phyloP scores from a whole-genome alignment of 208 protist genomes.

The Leishmania major region DNA sequence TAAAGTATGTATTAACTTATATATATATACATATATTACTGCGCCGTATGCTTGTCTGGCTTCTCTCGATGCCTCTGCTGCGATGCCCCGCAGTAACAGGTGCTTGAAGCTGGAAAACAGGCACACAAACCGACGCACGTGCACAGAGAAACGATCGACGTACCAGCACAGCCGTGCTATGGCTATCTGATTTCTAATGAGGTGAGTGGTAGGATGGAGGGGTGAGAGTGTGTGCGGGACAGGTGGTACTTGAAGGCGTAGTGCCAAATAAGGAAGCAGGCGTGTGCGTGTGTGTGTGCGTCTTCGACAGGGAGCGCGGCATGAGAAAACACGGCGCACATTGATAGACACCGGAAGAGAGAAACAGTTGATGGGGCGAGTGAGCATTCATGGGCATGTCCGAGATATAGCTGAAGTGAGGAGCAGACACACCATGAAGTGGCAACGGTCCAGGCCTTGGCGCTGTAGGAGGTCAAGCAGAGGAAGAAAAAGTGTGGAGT shows the following conservation, averaged over 20 bases:
- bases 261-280: background rate
- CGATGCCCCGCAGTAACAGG: background rate
- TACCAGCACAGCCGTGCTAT: background rate
- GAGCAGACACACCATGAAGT: background rate
- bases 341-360: background rate
- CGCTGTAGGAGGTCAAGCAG: background rate
- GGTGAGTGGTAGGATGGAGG: background rate
- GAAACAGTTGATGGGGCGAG: background rate
- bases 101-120: background rate
- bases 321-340: background rate
- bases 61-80: too few species aligned
- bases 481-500: background rate
- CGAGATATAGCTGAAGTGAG: background rate
- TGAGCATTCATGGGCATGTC: background rate
- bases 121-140: background rate
- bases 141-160: background rate
- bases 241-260: background rate
- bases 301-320: background rate
- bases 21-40: too few species aligned
- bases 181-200: background rate
- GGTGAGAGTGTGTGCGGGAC: background rate
- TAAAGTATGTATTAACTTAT: too few species aligned
- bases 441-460: background rate
- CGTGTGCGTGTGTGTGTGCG: background rate
- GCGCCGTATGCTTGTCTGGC: too few species aligned